phyloP scores from a whole-genome alignment of 306 rosid species.

The Quercus glauca region DNA sequence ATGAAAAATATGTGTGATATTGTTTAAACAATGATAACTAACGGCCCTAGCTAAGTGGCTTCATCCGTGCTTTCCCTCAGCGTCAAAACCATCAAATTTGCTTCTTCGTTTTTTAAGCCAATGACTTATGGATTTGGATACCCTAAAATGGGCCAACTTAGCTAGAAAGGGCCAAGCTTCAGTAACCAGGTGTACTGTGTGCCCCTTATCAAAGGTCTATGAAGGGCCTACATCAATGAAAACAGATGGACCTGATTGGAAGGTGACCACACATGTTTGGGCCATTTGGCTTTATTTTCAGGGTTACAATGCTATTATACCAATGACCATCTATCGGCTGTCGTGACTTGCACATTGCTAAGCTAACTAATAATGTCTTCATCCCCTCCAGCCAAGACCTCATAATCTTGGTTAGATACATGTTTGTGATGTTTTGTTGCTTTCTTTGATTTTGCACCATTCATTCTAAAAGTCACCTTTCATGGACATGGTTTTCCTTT shows the following conservation, averaged over 20 bases:
- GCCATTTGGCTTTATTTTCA: background rate
- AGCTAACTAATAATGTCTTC: slow-evolving; percentile 7
- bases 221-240: slow-evolving; percentile 26
- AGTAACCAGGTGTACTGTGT: slow-evolving; percentile 14
- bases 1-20: too few relatives aligned
- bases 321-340: background rate
- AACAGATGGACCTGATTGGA: slow-evolving; percentile 20
- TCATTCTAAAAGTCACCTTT: slow-evolving; percentile 51
- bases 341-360: slow-evolving; percentile 14
- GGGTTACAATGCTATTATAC: slow-evolving; percentile 22
- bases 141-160: too few relatives aligned
- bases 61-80: too few relatives aligned
- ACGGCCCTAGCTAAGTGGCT: too few relatives aligned
- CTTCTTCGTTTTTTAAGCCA: too few relatives aligned
- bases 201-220: slow-evolving; percentile 28
- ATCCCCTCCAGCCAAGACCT: slow-evolving; percentile 6
- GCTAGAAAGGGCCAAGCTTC: background rate
- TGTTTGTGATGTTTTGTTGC: slow-evolving; percentile 43
- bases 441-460: slow-evolving; percentile 68
- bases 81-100: too few relatives aligned
- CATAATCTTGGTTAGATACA: slow-evolving; percentile 39
- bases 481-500: slow-evolving; percentile 57
- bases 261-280: slow-evolving; percentile 30
- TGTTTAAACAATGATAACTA: too few relatives aligned
- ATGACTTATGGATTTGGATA: too few relatives aligned